phyloP scores from a whole-genome alignment of 331 rosid genomes.

The Quercus lobata region DNA sequence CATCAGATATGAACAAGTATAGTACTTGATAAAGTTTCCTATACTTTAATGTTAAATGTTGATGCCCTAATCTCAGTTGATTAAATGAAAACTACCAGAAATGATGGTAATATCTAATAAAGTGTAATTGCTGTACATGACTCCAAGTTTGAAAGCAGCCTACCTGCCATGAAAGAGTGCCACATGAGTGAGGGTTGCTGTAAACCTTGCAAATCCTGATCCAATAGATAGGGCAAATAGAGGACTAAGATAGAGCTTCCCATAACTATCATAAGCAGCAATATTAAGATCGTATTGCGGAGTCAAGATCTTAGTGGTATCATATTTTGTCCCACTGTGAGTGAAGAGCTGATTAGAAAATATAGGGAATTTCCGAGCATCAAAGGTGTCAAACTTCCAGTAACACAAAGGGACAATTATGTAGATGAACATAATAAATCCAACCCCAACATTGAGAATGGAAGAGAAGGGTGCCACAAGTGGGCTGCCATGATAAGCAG shows the following conservation, averaged over 20 bases:
- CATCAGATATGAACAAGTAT: neutral
- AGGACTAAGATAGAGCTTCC: constrained; percentile 97
- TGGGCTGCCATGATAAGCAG: constrained; percentile 98
- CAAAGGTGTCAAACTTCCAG: constrained; percentile 93
- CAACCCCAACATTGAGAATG: constrained; percentile 82
- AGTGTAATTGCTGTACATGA: neutral
- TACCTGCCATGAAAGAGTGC: constrained; percentile 93
- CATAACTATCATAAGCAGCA: constrained; percentile 66
- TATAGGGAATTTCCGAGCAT: constrained; percentile 83
- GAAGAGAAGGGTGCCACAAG: constrained; percentile 89
- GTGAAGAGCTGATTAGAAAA: constrained; percentile 83
- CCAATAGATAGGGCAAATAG: constrained; percentile 95
- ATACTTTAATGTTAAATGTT: neutral
- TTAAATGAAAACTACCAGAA: neutral
- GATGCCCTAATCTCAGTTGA: neutral
- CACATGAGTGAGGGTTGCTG: constrained; percentile 93
- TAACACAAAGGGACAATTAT: constrained; percentile 87
- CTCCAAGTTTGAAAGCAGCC: constrained; percentile 2
- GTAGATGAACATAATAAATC: constrained; percentile 89
- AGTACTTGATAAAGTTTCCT: neutral
- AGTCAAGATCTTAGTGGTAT: constrained; percentile 80
- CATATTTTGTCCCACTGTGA: constrained; percentile 59
- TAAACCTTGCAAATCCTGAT: constrained; percentile 94
- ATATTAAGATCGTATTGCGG: constrained; percentile 61
- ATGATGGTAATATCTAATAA: neutral